Percentiles rank a stretch among this genome's conserved stretches.
Conservation (phyloP, 163 green algal genomes). For the Trebouxiophyceae sp. region DNA sequence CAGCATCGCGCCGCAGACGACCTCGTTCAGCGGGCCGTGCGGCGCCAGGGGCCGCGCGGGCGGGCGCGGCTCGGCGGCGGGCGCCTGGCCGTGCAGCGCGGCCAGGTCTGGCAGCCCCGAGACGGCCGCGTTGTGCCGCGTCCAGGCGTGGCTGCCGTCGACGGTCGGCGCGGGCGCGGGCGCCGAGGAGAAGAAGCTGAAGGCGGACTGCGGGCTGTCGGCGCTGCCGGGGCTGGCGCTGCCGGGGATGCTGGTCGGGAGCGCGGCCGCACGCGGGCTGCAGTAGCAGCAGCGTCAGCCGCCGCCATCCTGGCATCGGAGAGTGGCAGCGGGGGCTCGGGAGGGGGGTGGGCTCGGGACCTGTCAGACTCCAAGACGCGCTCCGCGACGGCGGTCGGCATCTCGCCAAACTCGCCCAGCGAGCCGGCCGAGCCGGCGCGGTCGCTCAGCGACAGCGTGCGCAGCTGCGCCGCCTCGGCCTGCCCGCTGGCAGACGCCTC, state of each 20-base stretch:
- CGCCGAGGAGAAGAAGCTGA: conserved; percentile 26
- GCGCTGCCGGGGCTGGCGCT: conserved; percentile 10
- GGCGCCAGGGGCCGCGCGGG: neutral
- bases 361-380: conserved; percentile 15
- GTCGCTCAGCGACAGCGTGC: no score
- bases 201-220: neutral
- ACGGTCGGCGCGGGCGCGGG: neutral
- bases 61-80: no score
- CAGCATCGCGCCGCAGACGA: conserved; percentile 70
- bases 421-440: no score
- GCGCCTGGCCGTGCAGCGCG: neutral
- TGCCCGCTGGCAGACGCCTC: neutral
- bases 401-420: conserved; percentile 11
- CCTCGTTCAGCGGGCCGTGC: conserved; percentile 51
- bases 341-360: no score
- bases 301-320: neutral
- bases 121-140: conserved; percentile 33
- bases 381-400: conserved; percentile 21
- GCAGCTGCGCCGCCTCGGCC: no score
- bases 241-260: conserved; percentile 19
- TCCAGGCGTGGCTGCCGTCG: neutral
- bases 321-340: neutral
- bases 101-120: conserved; percentile 19
- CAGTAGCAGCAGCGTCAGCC: conserved; percentile 2
- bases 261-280: neutral